Evolutionary conservation across 2,329 filamentous ascomycete genomes (phyloP).

Genomic region (Pyrenophora tritici-repentis): DNA sequence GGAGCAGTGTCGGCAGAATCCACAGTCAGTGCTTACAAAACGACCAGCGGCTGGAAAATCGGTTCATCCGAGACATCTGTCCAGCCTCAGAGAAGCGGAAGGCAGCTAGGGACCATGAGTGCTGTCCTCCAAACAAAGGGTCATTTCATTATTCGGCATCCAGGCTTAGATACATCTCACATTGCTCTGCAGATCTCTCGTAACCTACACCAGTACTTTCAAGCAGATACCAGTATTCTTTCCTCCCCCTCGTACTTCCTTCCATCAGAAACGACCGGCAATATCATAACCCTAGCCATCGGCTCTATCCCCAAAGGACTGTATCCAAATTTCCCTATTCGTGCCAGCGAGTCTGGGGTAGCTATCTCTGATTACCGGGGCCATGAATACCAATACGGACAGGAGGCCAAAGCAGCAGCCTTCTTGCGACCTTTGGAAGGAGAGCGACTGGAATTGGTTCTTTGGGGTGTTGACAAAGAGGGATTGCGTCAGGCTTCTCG

Average conservation of each 20-base stretch:
- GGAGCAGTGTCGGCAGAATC: neutral
- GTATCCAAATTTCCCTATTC: conserved; percentile 39
- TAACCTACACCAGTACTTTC: conserved; percentile 64
- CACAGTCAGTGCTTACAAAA: neutral
- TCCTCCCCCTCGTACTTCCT: neutral
- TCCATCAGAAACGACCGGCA: conserved; percentile 42
- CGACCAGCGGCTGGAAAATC: conserved; percentile 11
- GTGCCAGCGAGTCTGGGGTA: conserved; percentile 20
- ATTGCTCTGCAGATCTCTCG: conserved; percentile 61
- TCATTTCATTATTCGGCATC: conserved; percentile 51
- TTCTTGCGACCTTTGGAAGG: conserved; percentile 57
- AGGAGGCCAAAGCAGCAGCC: conserved; percentile 53
- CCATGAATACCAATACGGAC: conserved; percentile 28
- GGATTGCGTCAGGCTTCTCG: conserved; percentile 57
- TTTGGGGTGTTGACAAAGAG: conserved; percentile 59
- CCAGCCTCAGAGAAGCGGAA: conserved; percentile 46
- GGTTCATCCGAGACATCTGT: neutral
- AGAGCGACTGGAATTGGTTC: conserved; percentile 58
- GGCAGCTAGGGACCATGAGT: conserved; percentile 59
- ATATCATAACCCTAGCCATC: conserved; percentile 51
- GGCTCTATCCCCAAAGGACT: conserved; percentile 30
- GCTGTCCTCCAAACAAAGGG: conserved; percentile 58
- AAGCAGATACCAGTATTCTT: conserved; percentile 55
- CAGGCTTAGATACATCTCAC: conserved; percentile 34
- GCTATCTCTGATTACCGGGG: conserved; percentile 31